Percentiles rank a stretch among this genome's conserved stretches.
Evolutionary conservation across 768 basidiomycete genomes (phyloP).

Genomic region (Pleurotus eryngii): DNA sequence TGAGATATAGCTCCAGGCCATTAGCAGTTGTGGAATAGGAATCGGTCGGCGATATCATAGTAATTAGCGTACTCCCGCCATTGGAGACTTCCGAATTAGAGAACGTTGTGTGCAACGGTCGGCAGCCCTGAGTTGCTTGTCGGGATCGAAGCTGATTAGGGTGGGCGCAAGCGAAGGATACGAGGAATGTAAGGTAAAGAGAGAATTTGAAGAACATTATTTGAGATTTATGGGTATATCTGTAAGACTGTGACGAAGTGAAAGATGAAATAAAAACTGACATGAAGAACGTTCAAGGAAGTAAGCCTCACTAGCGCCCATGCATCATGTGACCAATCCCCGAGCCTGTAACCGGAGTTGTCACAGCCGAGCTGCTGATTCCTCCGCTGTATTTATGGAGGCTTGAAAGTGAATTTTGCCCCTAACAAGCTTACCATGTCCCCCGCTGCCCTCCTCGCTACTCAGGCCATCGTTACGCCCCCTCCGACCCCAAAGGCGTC

Average conservation of each 20-base stretch:
- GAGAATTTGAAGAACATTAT: not conserved
- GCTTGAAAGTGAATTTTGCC: not conserved
- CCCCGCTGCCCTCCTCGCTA: not conserved
- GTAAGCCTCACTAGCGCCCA: not conserved
- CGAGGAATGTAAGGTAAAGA: not conserved
- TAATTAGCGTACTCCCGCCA: conserved; percentile 16
- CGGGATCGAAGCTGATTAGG: not conserved
- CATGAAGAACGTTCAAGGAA: not conserved
- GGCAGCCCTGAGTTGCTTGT: conserved; percentile 13
- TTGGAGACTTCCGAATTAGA: conserved; percentile 14
- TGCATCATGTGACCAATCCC: not conserved
- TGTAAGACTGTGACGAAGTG: not conserved
- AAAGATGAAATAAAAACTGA: not conserved
- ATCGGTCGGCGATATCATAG: conserved; percentile 23
- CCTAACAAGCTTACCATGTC: conserved; percentile 9
- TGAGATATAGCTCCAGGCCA: conserved; percentile 27
- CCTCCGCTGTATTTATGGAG: too few relatives aligned
- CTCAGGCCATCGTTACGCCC: not conserved
- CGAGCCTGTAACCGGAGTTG: not conserved
- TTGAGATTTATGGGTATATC: too few relatives aligned
- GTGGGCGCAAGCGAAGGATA: not conserved
- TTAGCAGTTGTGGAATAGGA: conserved; percentile 22
- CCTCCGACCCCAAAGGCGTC: conserved; percentile 16
- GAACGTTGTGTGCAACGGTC: conserved; percentile 25
- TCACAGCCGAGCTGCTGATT: conserved; percentile 6